phyloP scores from a whole-genome alignment of 106 monocot species.

The Dendrobium officinale region DNA sequence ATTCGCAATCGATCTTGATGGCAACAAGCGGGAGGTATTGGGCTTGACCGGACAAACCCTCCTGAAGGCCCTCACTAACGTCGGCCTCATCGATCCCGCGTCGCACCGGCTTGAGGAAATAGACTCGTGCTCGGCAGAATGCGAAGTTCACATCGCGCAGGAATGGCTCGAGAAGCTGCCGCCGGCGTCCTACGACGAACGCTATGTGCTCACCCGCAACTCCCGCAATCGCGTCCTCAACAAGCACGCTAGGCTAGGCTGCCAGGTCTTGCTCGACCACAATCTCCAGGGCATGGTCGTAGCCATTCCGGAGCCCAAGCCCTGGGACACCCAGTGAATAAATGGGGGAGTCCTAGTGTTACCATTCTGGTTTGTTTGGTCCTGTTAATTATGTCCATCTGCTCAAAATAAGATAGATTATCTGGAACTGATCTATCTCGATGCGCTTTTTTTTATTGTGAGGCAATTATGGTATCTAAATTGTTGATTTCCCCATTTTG shows the following conservation, averaged over 20 bases:
- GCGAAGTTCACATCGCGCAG: constrained; percentile 90
- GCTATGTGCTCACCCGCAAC: constrained; percentile 57
- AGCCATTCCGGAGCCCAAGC: constrained; percentile 79
- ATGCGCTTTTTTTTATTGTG: not conserved
- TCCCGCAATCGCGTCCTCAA: constrained; percentile 71
- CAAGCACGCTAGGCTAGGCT: constrained; percentile 75
- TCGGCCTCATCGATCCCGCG: constrained; percentile 72
- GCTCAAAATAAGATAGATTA: not conserved
- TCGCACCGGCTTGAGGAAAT: constrained; percentile 95
- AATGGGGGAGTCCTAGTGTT: not conserved
- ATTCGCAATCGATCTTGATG: constrained; percentile 73
- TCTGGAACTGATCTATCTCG: not conserved
- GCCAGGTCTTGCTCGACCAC: constrained; percentile 74
- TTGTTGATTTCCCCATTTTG: not conserved
- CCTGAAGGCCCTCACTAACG: constrained; percentile 59
- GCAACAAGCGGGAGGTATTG: constrained; percentile 53
- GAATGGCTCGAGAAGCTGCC: constrained; percentile 88
- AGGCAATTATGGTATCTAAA: not conserved
- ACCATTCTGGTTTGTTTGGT: not conserved
- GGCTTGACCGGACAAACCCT: constrained; percentile 82
- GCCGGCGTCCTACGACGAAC: constrained; percentile 68
- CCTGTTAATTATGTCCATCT: not conserved
- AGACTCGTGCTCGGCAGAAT: constrained; percentile 89
- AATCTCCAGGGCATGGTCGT: constrained; percentile 90
- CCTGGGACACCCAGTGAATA: constrained; percentile 73